phyloP scores from a whole-genome alignment of 192 early-diverging fungal species.

The Chytriomyces sp. region DNA sequence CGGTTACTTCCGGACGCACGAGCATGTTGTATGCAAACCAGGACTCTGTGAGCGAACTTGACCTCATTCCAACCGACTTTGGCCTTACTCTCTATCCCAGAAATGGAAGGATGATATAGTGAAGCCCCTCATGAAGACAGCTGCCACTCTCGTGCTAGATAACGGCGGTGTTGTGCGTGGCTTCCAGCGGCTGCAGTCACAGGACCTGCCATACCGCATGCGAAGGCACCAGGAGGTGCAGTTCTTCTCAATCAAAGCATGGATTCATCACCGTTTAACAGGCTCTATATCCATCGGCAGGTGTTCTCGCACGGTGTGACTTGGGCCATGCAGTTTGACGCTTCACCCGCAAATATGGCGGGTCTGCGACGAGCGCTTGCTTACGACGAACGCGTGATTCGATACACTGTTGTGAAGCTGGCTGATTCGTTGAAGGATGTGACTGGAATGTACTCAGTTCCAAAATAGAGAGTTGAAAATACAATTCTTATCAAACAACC shows the following conservation, averaged over 20 bases:
- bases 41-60: not conserved
- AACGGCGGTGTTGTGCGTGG: conserved; percentile 84
- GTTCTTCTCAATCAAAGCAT: conserved; percentile 9
- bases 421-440: conserved; percentile 47
- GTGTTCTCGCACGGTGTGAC: conserved; percentile 1
- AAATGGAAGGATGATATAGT: conserved; percentile 31
- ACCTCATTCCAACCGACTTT: not conserved
- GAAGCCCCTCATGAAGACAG: conserved; percentile 67
- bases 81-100: not conserved
- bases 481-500: no score
- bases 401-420: conserved; percentile 55
- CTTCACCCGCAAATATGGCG: conserved; percentile 42
- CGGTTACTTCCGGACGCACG: not conserved
- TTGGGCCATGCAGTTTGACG: conserved; percentile 56
- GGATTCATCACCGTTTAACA: conserved; percentile 28
- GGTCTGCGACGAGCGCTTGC: conserved; percentile 41
- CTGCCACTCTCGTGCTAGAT: conserved; percentile 80
- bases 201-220: conserved; percentile 79
- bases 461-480: not conserved
- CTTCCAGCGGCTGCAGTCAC: conserved; percentile 69
- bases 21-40: no score
- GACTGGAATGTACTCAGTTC: conserved; percentile 24
- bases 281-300: conserved; percentile 13
- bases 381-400: conserved; percentile 55
- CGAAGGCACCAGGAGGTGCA: conserved; percentile 81